Base-by-base conservation (phyloP, 768 basidiomycete species). In the Pisolithus microcarpus region DNA sequence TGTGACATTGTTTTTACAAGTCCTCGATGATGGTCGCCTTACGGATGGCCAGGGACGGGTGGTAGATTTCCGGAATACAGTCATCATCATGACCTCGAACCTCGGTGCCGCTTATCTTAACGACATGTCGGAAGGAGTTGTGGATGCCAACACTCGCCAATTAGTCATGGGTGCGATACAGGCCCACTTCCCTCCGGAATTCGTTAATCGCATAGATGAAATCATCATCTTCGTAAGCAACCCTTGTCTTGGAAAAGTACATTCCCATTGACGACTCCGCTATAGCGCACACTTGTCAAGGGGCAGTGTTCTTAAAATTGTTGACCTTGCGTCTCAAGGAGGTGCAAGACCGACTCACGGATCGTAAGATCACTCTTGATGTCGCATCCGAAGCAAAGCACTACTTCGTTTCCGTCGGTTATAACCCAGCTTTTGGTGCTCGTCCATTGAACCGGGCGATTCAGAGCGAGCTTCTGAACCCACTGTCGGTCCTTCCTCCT, bases 21-120 rank as follows among this genome's bases (percentile, higher is more conserved):
- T 94, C 24, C 78, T 96, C 42, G 93, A 96, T 58, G 93, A 95
- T 56, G 93, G 93, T 9, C 82, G 88, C 40, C 74, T 95, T 56
- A 95, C 93, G 19, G 92, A 95, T 58, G 87, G 91, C 7, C 91
- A 94, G 68, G 92, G 92, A n/a, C 82, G 87, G 54, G 74, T 90
- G 38, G 81, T 90, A 18, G 85, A 90, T 68, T 92, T 91, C 76
- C 76, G 84, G 52, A 94, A 93, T 64, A 90, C 91, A 1, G 88
- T 95, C 62, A 91, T 95, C 65, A 87, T 93, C 68, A 87, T 95
- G 82, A 95, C 93, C 4, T 91, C 89, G 45, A 97, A 97, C 64
- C 76, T 95, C 18, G 93, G 90, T 40, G 86, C 88, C 5, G 73
- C 75, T 19, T 87, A 78, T 68, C 74, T 91, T 43, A 81, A 86